phyloP scores from a whole-genome alignment of 352 stramenopile species.

The Globisporangium solare region DNA sequence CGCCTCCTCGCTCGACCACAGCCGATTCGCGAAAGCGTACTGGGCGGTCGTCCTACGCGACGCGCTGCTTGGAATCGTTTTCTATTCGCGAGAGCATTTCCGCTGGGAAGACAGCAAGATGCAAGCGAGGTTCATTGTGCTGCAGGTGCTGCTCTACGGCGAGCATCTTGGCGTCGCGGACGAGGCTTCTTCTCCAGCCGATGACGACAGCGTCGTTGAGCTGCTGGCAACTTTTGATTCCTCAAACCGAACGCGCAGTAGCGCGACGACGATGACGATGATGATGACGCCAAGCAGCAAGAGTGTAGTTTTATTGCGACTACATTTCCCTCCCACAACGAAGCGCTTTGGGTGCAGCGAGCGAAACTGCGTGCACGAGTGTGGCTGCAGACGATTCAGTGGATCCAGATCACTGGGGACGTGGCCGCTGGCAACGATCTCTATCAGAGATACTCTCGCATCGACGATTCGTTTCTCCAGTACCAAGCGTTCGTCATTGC shows the following conservation, averaged over 20 bases:
- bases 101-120: background rate
- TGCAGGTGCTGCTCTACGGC: conserved; percentile 2
- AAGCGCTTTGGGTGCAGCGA: background rate
- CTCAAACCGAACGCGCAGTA: background rate
- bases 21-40: background rate
- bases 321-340: background rate
- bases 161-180: too few relatives aligned
- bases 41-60: background rate
- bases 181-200: too few relatives aligned
- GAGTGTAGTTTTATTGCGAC: background rate
- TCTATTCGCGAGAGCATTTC: conserved; percentile 1
- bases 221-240: background rate
- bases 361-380: background rate
- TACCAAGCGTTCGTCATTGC: background rate
- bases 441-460: background rate
- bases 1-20: background rate
- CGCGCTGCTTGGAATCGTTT: background rate
- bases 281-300: too few relatives aligned
- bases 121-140: conserved; percentile 1
- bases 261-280: too few relatives aligned
- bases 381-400: conserved; percentile 1
- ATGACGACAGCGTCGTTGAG: background rate
- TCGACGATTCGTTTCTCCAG: conserved; percentile 1
- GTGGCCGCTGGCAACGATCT: background rate
- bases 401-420: conserved; percentile 4